These are phyloP conservation scores for Cydonia oblonga DNA, from an alignment of 331 rosid genomes.

Conservation along the genomic window DNA sequence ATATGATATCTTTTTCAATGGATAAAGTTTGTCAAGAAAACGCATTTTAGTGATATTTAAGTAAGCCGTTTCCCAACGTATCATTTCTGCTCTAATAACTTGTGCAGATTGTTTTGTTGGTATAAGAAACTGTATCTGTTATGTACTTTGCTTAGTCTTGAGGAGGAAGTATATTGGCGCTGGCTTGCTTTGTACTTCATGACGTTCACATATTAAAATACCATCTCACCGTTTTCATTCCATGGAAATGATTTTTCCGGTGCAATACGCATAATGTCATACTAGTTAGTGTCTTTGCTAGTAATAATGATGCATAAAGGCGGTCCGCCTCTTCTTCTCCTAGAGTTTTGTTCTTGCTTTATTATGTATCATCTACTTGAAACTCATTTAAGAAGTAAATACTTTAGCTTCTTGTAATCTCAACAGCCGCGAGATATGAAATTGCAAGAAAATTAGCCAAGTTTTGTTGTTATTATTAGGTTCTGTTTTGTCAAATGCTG, in stretches of 20 bases:
- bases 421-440: not conserved
- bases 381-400: not conserved
- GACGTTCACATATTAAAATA: not conserved
- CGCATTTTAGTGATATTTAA: not conserved
- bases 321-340: not conserved
- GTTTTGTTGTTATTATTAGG: not conserved
- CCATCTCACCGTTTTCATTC: not conserved
- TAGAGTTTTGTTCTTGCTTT: not conserved
- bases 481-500: not conserved
- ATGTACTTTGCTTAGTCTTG: not conserved
- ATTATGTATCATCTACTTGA: not conserved
- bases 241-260: not conserved
- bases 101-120: not conserved
- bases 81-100: not conserved
- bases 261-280: not conserved
- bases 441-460: not conserved
- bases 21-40: not conserved
- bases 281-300: not conserved
- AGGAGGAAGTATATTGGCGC: not conserved
- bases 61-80: not conserved
- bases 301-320: not conserved
- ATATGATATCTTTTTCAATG: too few relatives aligned
- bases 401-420: not conserved
- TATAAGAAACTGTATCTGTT: too few relatives aligned
- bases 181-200: not conserved